Evolutionary conservation across 345 rosid species (phyloP).

Genomic region (Angophora floribunda): DNA sequence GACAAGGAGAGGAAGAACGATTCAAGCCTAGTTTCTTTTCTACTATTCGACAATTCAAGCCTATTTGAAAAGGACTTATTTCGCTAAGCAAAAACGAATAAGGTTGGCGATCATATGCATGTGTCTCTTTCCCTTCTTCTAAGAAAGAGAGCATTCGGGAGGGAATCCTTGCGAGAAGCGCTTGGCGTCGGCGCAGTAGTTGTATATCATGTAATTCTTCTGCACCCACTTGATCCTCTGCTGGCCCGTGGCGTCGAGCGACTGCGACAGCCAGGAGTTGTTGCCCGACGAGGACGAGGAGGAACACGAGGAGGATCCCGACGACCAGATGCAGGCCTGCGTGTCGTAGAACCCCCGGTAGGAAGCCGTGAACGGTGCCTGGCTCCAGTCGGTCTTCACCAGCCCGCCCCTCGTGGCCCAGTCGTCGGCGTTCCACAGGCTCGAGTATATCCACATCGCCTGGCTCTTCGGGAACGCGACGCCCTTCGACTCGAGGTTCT

Average conservation of each 20-base stretch:
- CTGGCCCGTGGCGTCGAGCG: constrained; percentile 17
- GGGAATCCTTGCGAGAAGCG: constrained; percentile 45
- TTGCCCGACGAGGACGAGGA: constrained; percentile 3
- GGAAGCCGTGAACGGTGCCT: not conserved
- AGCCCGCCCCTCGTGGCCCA: not conserved
- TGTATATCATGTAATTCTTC: constrained; percentile 42
- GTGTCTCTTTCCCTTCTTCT: not conserved
- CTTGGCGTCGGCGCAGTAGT: constrained; percentile 32
- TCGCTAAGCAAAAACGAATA: not conserved
- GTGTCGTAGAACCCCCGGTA: not conserved
- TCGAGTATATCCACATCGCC: not conserved
- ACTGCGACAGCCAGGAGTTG: constrained; percentile 2
- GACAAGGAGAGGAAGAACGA: not conserved
- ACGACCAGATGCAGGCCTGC: not conserved
- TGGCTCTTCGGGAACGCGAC: not conserved
- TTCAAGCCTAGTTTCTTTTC: not conserved
- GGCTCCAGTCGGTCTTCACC: not conserved
- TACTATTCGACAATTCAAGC: not conserved
- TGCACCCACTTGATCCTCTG: constrained; percentile 30
- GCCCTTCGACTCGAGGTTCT: not conserved
- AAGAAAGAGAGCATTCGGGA: constrained; percentile 17
- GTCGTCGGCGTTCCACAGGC: not conserved
- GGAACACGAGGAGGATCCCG: constrained; percentile 17
- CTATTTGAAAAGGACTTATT: not conserved
- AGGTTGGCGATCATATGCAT: not conserved